Conservation (phyloP, 306 rosid species). For the Nissolia schottii region DNA sequence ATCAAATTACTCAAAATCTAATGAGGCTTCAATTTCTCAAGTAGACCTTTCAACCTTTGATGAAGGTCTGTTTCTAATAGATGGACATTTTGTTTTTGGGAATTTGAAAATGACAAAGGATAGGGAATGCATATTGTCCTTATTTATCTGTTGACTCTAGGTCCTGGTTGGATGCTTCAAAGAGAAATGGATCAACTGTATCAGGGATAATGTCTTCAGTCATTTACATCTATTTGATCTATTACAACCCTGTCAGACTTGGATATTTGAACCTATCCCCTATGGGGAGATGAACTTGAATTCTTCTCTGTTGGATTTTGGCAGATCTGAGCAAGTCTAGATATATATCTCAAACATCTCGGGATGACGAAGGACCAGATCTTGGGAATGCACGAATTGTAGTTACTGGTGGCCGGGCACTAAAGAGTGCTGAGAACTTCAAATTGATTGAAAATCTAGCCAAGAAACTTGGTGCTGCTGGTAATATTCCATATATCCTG, state of each 20-base stretch:
- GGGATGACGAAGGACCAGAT: conserved; percentile 75
- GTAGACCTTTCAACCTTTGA: conserved; percentile 87
- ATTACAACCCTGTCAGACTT: neutral
- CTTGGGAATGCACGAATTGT: conserved; percentile 89
- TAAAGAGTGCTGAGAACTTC: conserved; percentile 89
- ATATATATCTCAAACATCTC: conserved; percentile 62
- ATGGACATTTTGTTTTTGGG: conserved; percentile 4
- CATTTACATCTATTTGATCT: conserved; percentile 14
- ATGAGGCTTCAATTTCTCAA: conserved; percentile 66
- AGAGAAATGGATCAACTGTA: conserved; percentile 19
- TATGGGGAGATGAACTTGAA: neutral
- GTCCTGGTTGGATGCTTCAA: conserved; percentile 11
- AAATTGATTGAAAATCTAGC: conserved; percentile 91
- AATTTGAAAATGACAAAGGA: conserved; percentile 4
- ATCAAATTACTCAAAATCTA: conserved; percentile 47
- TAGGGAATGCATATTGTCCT: neutral
- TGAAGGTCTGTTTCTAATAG: conserved; percentile 55
- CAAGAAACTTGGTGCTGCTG: conserved; percentile 86
- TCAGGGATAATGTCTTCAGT: conserved; percentile 5
- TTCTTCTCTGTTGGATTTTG: neutral
- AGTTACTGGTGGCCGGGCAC: conserved; percentile 81
- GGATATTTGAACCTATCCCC: conserved; percentile 14
- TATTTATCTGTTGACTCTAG: neutral
- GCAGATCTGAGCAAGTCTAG: conserved; percentile 71
- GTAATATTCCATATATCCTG: conserved; percentile 38